phyloP scores from a whole-genome alignment of 2,329 filamentous ascomycete genomes.

The Colletotrichum lupini region DNA sequence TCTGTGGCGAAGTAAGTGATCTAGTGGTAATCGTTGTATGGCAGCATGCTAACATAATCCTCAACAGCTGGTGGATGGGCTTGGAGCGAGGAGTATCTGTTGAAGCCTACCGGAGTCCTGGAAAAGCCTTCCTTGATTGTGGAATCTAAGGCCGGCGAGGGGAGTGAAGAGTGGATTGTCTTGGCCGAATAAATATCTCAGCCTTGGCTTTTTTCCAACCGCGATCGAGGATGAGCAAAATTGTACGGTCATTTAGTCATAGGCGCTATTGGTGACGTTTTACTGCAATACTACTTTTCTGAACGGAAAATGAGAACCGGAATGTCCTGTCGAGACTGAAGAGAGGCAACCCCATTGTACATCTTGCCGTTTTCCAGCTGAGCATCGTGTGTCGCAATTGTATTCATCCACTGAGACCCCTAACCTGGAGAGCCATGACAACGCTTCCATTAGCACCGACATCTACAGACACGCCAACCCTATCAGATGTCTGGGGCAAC shows the following conservation, averaged over 20 bases:
- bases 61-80: not conserved
- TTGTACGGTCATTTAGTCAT: too few relatives aligned
- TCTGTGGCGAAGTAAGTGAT: slow-evolving; percentile 13
- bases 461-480: too few relatives aligned
- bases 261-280: not conserved
- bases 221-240: not conserved
- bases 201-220: not conserved
- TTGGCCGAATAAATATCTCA: not conserved
- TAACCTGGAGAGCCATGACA: too few relatives aligned
- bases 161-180: slow-evolving; percentile 17
- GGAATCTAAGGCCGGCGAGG: not conserved
- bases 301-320: not conserved
- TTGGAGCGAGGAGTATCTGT: slow-evolving; percentile 19
- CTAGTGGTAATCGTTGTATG: fast-evolving
- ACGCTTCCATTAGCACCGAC: too few relatives aligned
- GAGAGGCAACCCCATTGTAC: too few relatives aligned
- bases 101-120: slow-evolving; percentile 15
- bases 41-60: not conserved
- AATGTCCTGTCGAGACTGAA: too few relatives aligned
- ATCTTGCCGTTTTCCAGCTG: too few relatives aligned
- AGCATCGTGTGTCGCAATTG: too few relatives aligned
- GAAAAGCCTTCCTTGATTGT: slow-evolving; percentile 19
- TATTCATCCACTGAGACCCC: too few relatives aligned
- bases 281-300: not conserved
- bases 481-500: too few relatives aligned